These are phyloP conservation scores for Penicillium manginii DNA, from an alignment of 495 filamentous ascomycete species.

Conservation along the genomic window DNA sequence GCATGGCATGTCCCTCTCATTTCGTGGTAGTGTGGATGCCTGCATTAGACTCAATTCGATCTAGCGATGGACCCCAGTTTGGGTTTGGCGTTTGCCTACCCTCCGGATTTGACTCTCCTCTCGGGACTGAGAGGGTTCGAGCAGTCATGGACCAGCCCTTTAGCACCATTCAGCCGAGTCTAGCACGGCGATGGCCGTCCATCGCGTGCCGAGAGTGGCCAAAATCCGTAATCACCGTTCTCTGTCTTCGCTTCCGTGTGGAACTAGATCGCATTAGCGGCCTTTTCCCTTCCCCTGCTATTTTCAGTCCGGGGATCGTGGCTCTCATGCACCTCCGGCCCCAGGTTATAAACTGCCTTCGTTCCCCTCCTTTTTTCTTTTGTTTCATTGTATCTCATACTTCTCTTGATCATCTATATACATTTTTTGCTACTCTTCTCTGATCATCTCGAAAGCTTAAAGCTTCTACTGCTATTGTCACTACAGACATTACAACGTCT, in stretches of 20 bases:
- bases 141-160: constrained; percentile 5
- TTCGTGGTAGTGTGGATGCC: constrained; percentile 12
- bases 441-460: not conserved
- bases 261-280: constrained; percentile 12
- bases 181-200: constrained; percentile 9
- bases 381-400: constrained; percentile 6
- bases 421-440: not conserved
- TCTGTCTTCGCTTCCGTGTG: not conserved
- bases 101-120: not conserved
- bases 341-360: constrained; percentile 22
- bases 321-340: constrained; percentile 10
- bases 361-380: constrained; percentile 6
- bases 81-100: not conserved
- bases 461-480: not conserved
- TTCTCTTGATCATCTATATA: not conserved
- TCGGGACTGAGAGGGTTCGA: constrained; percentile 12
- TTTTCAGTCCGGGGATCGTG: constrained; percentile 7
- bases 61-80: constrained; percentile 14
- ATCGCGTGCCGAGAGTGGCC: constrained; percentile 18
- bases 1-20: constrained; percentile 13
- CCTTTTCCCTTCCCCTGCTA: not conserved
- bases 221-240: constrained; percentile 12
- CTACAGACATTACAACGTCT: not conserved
- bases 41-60: constrained; percentile 15
- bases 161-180: constrained; percentile 5